phyloP scores from a whole-genome alignment of 1,284 basidiomycete genomes.

The Ustilago crameri region DNA sequence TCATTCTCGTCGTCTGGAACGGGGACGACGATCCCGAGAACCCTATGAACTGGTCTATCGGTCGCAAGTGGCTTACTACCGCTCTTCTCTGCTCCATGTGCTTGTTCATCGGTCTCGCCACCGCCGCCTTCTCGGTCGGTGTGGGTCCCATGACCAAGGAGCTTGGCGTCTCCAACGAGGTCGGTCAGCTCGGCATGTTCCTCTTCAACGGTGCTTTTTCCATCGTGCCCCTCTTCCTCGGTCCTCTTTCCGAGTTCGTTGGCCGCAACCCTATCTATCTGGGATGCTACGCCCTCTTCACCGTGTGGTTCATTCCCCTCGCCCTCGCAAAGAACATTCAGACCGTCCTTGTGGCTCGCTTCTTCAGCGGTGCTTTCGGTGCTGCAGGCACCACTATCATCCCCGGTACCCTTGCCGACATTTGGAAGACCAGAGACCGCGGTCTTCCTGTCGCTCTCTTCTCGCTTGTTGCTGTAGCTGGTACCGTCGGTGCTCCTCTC shows the following conservation, averaged over 20 bases:
- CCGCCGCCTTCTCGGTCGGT: constrained; percentile 65
- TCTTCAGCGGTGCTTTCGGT: constrained; percentile 66
- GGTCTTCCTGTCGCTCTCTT: constrained; percentile 65
- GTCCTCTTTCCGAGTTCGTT: constrained; percentile 66
- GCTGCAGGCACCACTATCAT: constrained; percentile 63
- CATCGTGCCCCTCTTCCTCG: constrained; percentile 63
- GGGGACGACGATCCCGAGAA: constrained; percentile 57
- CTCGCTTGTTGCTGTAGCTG: constrained; percentile 66
- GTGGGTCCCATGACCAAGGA: constrained; percentile 61
- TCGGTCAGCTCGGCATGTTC: constrained; percentile 66
- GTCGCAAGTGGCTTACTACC: constrained; percentile 56
- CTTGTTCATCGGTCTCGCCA: constrained; percentile 65
- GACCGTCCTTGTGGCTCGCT: constrained; percentile 62
- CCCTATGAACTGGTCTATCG: constrained; percentile 57
- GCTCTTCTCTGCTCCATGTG: constrained; percentile 64
- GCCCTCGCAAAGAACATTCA: constrained; percentile 66
- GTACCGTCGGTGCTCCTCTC: constrained; percentile 59
- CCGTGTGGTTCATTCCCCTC: constrained; percentile 63
- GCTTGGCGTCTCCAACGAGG: constrained; percentile 59
- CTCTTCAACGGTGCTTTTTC: constrained; percentile 60
- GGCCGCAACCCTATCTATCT: constrained; percentile 67
- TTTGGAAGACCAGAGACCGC: constrained; percentile 65
- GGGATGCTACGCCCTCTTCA: constrained; percentile 64
- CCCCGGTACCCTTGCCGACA: constrained; percentile 53
- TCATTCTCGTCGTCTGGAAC: constrained; percentile 59